phyloP scores from a whole-genome alignment of 176 grass and related monocot genomes.

The Chloris gayana region DNA sequence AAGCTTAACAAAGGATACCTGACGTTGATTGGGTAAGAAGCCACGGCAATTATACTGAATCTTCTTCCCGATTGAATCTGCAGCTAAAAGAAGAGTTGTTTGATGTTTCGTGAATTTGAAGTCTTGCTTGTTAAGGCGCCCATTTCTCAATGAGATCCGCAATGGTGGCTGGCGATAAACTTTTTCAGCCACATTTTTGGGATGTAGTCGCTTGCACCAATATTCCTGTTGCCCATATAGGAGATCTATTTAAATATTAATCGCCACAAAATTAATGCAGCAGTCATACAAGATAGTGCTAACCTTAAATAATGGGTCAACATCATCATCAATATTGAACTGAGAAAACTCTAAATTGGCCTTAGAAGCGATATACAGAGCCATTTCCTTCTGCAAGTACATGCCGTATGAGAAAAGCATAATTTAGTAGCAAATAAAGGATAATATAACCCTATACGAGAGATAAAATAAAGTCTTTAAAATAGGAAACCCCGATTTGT shows the following conservation, averaged over 20 bases:
- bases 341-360: constrained; percentile 95
- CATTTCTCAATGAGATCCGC: constrained; percentile 75
- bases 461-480: constrained; percentile 9
- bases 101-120: constrained; percentile 91
- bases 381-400: constrained; percentile 92
- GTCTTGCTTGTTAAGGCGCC: constrained; percentile 88
- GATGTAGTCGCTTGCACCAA: constrained; percentile 97
- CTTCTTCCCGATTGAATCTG: constrained; percentile 81
- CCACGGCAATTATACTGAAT: constrained; percentile 84
- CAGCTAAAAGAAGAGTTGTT: constrained; percentile 67
- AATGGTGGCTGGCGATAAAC: constrained; percentile 91
- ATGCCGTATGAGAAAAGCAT: constrained; percentile 32
- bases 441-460: constrained; percentile 33
- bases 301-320: constrained; percentile 99
- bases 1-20: constrained; percentile 53
- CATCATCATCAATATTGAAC: constrained; percentile 97
- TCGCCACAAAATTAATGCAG: constrained; percentile 14
- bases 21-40: constrained; percentile 88
- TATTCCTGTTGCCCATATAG: constrained; percentile 73
- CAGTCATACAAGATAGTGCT: constrained; percentile 10
- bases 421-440: constrained; percentile 30
- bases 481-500: not conserved
- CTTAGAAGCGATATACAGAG: constrained; percentile 96
- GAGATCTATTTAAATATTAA: constrained; percentile 8
- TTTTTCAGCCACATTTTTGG: constrained; percentile 94